A percentile compares a stretch with the other conserved stretches of the same genome.
Evolutionary conservation across 441 rosid species (phyloP).

Genomic region (Erodium moschatum): DNA sequence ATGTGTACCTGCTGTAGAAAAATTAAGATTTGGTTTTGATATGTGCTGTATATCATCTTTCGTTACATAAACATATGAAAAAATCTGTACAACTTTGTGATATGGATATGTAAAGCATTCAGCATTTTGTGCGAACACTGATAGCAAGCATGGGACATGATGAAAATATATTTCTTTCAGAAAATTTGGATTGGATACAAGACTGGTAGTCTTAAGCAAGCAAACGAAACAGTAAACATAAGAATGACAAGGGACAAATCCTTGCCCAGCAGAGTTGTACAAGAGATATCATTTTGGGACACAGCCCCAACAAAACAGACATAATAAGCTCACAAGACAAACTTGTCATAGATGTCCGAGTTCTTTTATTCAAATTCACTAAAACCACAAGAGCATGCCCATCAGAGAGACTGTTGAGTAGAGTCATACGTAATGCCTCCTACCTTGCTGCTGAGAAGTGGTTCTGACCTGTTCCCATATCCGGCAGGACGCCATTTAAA

Average conservation of each 20-base stretch:
- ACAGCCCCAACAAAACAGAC: neutral
- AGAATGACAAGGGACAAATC: neutral
- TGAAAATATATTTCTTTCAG: too few relatives aligned
- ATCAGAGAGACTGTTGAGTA: constrained; percentile 44
- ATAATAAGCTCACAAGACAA: neutral
- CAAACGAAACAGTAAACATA: neutral
- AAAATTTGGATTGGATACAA: too few relatives aligned
- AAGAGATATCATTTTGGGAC: neutral
- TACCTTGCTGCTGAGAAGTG: constrained; percentile 45
- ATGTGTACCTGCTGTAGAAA: too few relatives aligned
- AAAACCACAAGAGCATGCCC: neutral
- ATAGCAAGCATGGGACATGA: too few relatives aligned
- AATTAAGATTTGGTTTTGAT: too few relatives aligned
- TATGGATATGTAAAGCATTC: too few relatives aligned
- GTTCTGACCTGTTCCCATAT: constrained; percentile 43
- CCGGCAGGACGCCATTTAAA: constrained; percentile 32
- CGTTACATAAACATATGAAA: too few relatives aligned
- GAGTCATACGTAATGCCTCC: constrained; percentile 51
- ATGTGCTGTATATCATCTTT: too few relatives aligned
- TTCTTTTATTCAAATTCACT: neutral
- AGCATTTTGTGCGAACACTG: too few relatives aligned
- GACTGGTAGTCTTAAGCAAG: too few relatives aligned
- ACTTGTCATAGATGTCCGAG: constrained; percentile 10
- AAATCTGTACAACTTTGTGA: too few relatives aligned
- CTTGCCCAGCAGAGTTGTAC: neutral